Percentiles rank a stretch among this genome's conserved stretches.
phyloP scores from a whole-genome alignment of 805 yeast genomes.

The Lachancea sp. region DNA sequence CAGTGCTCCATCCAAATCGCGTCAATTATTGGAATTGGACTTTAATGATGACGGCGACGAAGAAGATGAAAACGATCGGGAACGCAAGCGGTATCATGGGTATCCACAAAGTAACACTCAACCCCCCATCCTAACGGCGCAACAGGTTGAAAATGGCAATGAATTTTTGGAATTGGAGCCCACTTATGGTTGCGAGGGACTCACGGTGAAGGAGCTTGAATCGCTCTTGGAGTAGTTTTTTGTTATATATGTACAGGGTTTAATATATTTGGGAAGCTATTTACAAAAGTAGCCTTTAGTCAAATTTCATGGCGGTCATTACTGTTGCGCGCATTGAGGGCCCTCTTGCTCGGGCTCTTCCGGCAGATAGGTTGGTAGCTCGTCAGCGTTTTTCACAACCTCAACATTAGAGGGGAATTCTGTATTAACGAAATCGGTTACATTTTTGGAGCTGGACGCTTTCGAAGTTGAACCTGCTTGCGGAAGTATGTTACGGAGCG shows the following conservation, averaged over 20 bases:
- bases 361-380: constrained; percentile 22
- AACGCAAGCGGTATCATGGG: constrained; percentile 12
- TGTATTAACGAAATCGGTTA: constrained; percentile 25
- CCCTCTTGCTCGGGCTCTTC: constrained; percentile 12
- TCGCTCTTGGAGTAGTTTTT: constrained; percentile 14
- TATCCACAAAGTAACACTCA: background rate
- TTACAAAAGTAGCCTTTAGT: constrained; percentile 1
- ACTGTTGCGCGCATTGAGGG: constrained; percentile 41
- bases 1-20: background rate
- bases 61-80: constrained; percentile 9
- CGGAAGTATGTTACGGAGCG: constrained; percentile 52
- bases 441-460: constrained; percentile 1
- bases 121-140: background rate
- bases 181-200: constrained; percentile 22
- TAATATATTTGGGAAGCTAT: background rate
- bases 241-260: constrained; percentile 5
- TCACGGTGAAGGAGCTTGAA: constrained; percentile 21
- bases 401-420: constrained; percentile 26
- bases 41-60: constrained; percentile 22
- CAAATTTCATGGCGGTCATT: constrained; percentile 8
- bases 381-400: constrained; percentile 17
- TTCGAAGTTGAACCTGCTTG: constrained; percentile 11
- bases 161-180: constrained; percentile 14
- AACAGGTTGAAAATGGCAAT: background rate
- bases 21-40: constrained; percentile 13